Conservation (phyloP, 177 flowering plant genomes). For the Vitis hybrid region DNA sequence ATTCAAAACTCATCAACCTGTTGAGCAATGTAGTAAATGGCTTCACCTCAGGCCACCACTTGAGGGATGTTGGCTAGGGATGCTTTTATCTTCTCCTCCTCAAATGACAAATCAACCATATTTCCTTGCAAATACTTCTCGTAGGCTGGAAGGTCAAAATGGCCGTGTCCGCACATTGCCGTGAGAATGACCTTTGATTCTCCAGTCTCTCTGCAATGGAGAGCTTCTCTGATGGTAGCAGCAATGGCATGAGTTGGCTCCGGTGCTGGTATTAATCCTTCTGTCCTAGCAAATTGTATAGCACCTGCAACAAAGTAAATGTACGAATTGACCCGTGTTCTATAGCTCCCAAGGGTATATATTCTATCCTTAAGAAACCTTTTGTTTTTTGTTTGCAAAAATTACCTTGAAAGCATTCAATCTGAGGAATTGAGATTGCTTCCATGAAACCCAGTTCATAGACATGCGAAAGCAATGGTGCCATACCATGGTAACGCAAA, state of each 20-base stretch:
- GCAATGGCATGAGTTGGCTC: slow-evolving; percentile 99
- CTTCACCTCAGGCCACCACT: slow-evolving; percentile 6
- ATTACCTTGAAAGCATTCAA: slow-evolving; percentile 84
- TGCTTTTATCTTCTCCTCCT: slow-evolving; percentile 53
- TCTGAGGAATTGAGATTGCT: slow-evolving; percentile 82
- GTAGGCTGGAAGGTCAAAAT: slow-evolving; percentile 87
- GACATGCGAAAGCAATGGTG: slow-evolving; percentile 89
- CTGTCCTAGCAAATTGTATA: slow-evolving; percentile 78
- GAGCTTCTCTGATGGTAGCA: slow-evolving; percentile 91
- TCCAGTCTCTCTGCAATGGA: slow-evolving; percentile 74
- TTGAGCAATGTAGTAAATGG: too few relatives aligned
- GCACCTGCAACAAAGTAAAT: slow-evolving; percentile 53
- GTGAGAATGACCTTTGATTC: slow-evolving; percentile 84
- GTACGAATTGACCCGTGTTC: too few relatives aligned
- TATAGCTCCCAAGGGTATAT: not conserved
- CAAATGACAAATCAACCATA: slow-evolving; percentile 72
- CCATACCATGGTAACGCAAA: slow-evolving; percentile 96
- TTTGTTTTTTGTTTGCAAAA: not conserved
- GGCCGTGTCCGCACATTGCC: slow-evolving; percentile 99
- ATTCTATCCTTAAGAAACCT: too few relatives aligned
- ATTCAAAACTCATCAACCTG: not conserved
- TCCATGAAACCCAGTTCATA: slow-evolving; percentile 89
- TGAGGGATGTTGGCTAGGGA: slow-evolving; percentile 72
- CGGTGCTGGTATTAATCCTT: slow-evolving; percentile 94
- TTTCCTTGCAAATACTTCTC: slow-evolving; percentile 86